Evolutionary conservation across 306 rosid genomes (phyloP).

Genomic region (Urtica urens): DNA sequence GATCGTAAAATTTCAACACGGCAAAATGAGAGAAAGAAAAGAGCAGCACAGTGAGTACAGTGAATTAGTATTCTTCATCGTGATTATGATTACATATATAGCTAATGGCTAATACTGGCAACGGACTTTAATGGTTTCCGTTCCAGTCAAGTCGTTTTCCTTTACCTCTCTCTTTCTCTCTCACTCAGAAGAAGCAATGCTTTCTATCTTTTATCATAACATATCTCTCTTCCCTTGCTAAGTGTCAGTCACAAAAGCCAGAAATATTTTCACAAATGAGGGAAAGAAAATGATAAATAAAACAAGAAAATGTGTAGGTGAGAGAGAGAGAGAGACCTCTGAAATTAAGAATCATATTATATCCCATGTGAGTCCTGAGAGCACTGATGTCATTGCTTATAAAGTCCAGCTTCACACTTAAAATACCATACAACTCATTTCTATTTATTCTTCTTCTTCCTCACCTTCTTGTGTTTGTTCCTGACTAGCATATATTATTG

Average conservation of each 20-base stretch:
- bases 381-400: conserved; percentile 17
- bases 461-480: conserved; percentile 1
- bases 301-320: conserved; percentile 23
- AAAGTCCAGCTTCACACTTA: not conserved
- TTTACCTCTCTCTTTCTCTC: conserved; percentile 15
- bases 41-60: not conserved
- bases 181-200: conserved; percentile 16
- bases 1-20: not conserved
- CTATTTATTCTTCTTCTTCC: too few relatives aligned
- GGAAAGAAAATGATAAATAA: not conserved
- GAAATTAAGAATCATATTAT: conserved; percentile 19
- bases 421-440: too few relatives aligned
- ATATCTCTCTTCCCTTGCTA: conserved; percentile 37
- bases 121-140: conserved; percentile 57
- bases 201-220: conserved; percentile 54
- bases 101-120: conserved; percentile 18
- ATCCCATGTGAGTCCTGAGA: conserved; percentile 42
- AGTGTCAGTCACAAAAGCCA: conserved; percentile 65
- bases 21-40: not conserved
- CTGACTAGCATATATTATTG: too few relatives aligned
- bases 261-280: conserved; percentile 34
- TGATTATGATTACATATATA: not conserved
- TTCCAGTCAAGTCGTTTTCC: conserved; percentile 90
- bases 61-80: conserved; percentile 6
- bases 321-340: conserved; percentile 11